Percentiles rank a stretch among this genome's conserved stretches.
These are phyloP conservation scores for Tricholoma hemisulphureum DNA, from an alignment of 768 basidiomycete genomes.

Conservation along the genomic window DNA sequence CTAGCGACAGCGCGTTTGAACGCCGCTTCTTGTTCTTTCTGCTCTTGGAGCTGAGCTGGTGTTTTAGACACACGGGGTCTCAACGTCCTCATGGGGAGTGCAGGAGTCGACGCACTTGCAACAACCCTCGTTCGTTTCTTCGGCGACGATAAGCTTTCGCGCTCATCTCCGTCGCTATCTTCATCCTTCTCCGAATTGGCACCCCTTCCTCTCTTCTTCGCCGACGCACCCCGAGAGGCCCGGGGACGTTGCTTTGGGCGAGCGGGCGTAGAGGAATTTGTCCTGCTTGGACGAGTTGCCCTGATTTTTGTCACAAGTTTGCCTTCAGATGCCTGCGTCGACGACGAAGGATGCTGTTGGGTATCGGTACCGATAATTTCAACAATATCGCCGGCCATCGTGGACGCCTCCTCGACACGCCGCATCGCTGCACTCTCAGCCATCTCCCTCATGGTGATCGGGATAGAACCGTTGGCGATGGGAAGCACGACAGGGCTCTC, in stretches of 20 bases:
- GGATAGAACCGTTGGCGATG: constrained; percentile 17
- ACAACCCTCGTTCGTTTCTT: constrained; percentile 31
- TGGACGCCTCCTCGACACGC: constrained; percentile 8
- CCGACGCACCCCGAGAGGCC: constrained; percentile 5
- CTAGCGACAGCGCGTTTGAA: constrained; percentile 38
- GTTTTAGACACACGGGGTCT: constrained; percentile 60
- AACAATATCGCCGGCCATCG: background rate
- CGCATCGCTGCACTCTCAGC: constrained; percentile 44
- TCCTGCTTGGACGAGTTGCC: background rate
- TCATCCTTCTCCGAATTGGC: constrained; percentile 17
- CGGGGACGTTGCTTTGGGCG: background rate
- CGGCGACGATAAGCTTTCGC: constrained; percentile 19
- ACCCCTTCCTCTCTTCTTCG: constrained; percentile 17
- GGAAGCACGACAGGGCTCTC: constrained; percentile 9
- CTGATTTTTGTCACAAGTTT: constrained; percentile 4
- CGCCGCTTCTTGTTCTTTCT: constrained; percentile 49
- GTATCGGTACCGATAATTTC: constrained; percentile 8
- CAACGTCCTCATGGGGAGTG: constrained; percentile 47
- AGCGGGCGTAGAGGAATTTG: constrained; percentile 7
- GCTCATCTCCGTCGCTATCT: constrained; percentile 14
- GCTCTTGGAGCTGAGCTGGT: constrained; percentile 45
- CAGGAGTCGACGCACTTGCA: constrained; percentile 17
- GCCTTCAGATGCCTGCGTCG: background rate
- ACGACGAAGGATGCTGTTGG: background rate
- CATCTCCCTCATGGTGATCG: constrained; percentile 66